Evolutionary conservation across 164 flowering plant genomes (phyloP).

Genomic region (Santalum album): DNA sequence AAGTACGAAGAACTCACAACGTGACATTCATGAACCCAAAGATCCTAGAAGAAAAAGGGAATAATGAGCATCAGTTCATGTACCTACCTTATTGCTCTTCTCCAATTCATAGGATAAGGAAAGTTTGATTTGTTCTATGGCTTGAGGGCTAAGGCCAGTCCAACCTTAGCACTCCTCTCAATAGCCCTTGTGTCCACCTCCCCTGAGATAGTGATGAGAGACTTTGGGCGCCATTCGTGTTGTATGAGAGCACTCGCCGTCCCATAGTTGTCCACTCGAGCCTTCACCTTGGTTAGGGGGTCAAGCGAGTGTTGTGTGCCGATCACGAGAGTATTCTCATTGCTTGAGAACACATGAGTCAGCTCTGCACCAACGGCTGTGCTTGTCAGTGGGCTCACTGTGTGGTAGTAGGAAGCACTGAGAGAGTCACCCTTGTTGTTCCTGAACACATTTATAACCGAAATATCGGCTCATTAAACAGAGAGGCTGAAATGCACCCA

Average conservation of each 20-base stretch:
- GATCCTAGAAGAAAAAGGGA: no score
- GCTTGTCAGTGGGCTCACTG: conserved; percentile 20
- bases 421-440: conserved; percentile 24
- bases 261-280: conserved; percentile 63
- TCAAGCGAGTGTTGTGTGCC: conserved; percentile 75
- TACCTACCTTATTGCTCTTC: no score
- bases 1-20: no score
- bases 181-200: conserved; percentile 76
- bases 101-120: no score
- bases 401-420: conserved; percentile 20
- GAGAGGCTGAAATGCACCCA: no score
- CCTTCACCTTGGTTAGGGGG: conserved; percentile 62
- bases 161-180: conserved; percentile 76
- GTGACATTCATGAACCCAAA: no score
- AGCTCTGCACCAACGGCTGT: conserved; percentile 38
- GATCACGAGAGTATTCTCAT: conserved; percentile 59
- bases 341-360: conserved; percentile 21
- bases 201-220: conserved; percentile 66
- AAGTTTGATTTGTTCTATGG: no score
- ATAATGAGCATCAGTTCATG: no score
- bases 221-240: conserved; percentile 80
- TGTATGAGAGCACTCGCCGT: conserved; percentile 74
- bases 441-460: conserved; percentile 17
- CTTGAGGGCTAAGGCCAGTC: conserved; percentile 69
- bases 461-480: no score